These are phyloP conservation scores for Erucastrum elatum DNA, from an alignment of 345 rosid genomes.

Conservation along the genomic window DNA sequence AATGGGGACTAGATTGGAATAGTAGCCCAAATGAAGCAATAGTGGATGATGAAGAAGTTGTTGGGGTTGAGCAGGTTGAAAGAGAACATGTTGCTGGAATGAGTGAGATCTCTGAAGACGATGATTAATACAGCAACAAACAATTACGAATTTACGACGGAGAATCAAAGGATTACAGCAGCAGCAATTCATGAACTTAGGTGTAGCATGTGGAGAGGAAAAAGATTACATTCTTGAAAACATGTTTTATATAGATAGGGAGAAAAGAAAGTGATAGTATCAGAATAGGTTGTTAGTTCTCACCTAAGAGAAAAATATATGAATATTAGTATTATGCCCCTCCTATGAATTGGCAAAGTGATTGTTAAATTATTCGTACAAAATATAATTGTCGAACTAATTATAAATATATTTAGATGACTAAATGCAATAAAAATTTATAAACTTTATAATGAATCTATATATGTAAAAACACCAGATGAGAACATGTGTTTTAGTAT, in stretches of 20 bases:
- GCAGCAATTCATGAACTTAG: conserved; percentile 52
- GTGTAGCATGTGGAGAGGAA: conserved; percentile 11
- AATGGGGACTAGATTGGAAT: conserved; percentile 55
- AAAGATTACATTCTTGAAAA: conserved; percentile 31
- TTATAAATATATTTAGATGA: too few species aligned
- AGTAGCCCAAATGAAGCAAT: conserved; percentile 49
- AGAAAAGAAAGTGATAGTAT: conserved; percentile 23
- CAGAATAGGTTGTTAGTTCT: conserved; percentile 24
- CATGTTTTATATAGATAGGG: conserved; percentile 17
- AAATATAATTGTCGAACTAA: too few species aligned
- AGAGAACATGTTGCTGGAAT: conserved; percentile 50
- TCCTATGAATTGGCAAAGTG: too few species aligned
- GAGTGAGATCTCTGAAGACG: conserved; percentile 52
- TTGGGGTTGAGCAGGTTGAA: conserved; percentile 31
- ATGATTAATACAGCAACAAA: conserved; percentile 41
- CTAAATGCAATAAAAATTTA: too few species aligned
- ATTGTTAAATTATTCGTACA: too few species aligned
- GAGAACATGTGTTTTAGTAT: too few species aligned
- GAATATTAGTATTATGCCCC: background rate
- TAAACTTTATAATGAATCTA: too few species aligned
- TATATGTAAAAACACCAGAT: too few species aligned
- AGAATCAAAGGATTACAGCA: conserved; percentile 76
- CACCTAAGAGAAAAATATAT: conserved; percentile 26
- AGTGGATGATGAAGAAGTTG: conserved; percentile 50
- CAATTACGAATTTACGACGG: conserved; percentile 22